Conservation (phyloP, 2,329 filamentous ascomycete genomes). For the Aspergillus sp. region DNA sequence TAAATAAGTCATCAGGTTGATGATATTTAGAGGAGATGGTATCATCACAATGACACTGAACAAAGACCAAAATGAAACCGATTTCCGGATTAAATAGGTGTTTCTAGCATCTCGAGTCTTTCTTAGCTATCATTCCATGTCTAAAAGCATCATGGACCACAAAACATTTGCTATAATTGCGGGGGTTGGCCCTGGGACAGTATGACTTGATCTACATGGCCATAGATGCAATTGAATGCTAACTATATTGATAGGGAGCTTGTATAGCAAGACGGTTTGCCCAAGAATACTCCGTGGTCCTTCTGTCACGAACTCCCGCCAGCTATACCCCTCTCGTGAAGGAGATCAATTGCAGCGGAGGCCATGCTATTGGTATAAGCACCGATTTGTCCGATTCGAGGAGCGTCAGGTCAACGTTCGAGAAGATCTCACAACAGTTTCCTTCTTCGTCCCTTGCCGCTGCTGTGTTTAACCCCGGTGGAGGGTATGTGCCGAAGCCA, state of each 20-base stretch:
- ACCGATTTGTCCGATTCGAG: slow-evolving; percentile 52
- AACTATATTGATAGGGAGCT: slow-evolving; percentile 45
- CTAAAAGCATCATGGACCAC: slow-evolving; percentile 20
- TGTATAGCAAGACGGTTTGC: slow-evolving; percentile 58
- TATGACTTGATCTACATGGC: slow-evolving; percentile 12
- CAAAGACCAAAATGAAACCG: too few species aligned
- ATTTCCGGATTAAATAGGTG: too few species aligned
- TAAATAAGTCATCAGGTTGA: too few species aligned
- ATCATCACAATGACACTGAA: too few species aligned
- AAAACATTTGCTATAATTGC: slow-evolving; percentile 44
- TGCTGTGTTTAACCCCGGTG: slow-evolving; percentile 58
- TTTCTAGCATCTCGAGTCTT: too few species aligned
- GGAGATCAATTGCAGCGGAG: slow-evolving; percentile 56
- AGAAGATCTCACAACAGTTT: slow-evolving; percentile 51
- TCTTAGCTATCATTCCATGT: too few species aligned
- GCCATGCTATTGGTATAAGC: slow-evolving; percentile 57
- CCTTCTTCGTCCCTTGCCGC: slow-evolving; percentile 43
- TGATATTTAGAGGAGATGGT: too few species aligned
- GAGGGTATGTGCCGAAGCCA: slow-evolving; percentile 54
- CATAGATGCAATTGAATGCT: slow-evolving; percentile 29
- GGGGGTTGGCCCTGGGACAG: slow-evolving; percentile 44
- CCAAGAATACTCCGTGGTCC: slow-evolving; percentile 53
- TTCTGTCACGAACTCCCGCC: slow-evolving; percentile 55
- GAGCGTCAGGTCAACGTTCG: slow-evolving; percentile 51
- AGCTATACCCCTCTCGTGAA: slow-evolving; percentile 53